Evolutionary conservation across 495 filamentous ascomycete genomes (phyloP), one percentile per base, ranked within the genome.

Genomic region (Penicillium canariense): DNA sequence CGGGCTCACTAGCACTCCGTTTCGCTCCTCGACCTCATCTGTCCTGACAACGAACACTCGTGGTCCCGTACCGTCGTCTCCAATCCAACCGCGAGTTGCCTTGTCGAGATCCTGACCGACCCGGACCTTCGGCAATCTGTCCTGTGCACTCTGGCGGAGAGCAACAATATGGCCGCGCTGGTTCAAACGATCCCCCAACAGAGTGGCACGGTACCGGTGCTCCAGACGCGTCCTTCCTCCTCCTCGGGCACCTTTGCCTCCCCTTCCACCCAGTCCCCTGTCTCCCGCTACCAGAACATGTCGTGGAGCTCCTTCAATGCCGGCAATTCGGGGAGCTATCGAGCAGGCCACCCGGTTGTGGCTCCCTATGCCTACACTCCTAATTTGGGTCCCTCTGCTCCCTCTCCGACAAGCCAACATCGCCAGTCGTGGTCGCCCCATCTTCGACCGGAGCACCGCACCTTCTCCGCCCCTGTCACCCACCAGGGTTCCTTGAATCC

Each of bases 361-460:
- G 87, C 91, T 61, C 89, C 90, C 10, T 96, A 97, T 74, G 87
- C 89, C 28, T 96, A 94, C 71, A 88, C 90, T 48, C 88, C 91
- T 20, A 83, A 80, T 59, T 73, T 89, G 56, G 80, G 77, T 34
- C 81, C 77, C 55, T 68, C 25, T 3, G 43, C 43, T n/a, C 18
- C 43, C 3, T 28, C 75, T 17, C 65, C 66, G 72, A 84, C 70
- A 58, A 59, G 63, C 36, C 72, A 75, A 55, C 73, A 73, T 52
- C 86, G 82, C 69, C 85, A 87, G 60, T 82, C 77, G 50, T 75
- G 66, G 69, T 71, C 70, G 25, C 81, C 76, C 62, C 81, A 89
- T 67, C 77, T 86, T 48, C 82, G 85, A 20, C 77, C 81, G 38
- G 87, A 91, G 34, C 84, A 82, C 64, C 82, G 86, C 58, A 80